Percentiles rank a stretch among this genome's conserved stretches.
phyloP scores from a whole-genome alignment of 345 rosid genomes.

The Tarenaya hassleriana region DNA sequence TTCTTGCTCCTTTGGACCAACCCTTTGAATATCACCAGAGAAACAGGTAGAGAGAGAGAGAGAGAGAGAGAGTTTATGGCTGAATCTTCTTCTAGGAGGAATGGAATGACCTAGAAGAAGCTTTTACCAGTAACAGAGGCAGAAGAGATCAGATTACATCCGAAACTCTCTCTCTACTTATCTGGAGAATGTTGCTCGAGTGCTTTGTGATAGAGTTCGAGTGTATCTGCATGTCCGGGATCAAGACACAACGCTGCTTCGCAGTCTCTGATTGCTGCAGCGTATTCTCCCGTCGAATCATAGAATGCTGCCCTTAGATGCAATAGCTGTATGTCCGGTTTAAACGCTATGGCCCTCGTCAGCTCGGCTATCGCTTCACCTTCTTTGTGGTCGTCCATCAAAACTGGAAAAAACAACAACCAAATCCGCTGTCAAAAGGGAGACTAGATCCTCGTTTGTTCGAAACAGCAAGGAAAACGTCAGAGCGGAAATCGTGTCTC shows the following conservation, averaged over 20 bases:
- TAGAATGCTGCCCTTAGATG: constrained; percentile 93
- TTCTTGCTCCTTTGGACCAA: constrained; percentile 3
- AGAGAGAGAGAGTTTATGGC: constrained; percentile 3
- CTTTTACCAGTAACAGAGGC: constrained; percentile 27
- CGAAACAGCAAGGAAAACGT: too few relatives aligned
- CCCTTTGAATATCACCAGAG: too few relatives aligned
- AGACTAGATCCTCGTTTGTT: too few relatives aligned
- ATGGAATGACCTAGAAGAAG: constrained; percentile 30
- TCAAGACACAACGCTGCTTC: constrained; percentile 97
- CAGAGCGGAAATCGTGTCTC: too few relatives aligned
- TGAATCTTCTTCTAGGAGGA: constrained; percentile 23
- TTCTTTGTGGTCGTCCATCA: constrained; percentile 96
- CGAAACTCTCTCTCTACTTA: constrained; percentile 17
- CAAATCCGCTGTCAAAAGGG: too few relatives aligned
- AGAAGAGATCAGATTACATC: too few relatives aligned
- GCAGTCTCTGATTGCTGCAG: constrained; percentile 61
- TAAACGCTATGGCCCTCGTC: constrained; percentile 67
- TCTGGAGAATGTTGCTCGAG: constrained; percentile 35
- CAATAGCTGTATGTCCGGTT: constrained; percentile 86
- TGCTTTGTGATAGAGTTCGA: constrained; percentile 50
- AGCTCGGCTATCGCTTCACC: constrained; percentile 85
- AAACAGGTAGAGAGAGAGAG: too few relatives aligned
- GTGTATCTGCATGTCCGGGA: constrained; percentile 52
- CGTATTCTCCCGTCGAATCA: constrained; percentile 64
- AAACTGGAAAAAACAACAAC: too few relatives aligned